Conservation (phyloP, 2,329 filamentous ascomycete species). For the Pyrenochaeta sp. region DNA sequence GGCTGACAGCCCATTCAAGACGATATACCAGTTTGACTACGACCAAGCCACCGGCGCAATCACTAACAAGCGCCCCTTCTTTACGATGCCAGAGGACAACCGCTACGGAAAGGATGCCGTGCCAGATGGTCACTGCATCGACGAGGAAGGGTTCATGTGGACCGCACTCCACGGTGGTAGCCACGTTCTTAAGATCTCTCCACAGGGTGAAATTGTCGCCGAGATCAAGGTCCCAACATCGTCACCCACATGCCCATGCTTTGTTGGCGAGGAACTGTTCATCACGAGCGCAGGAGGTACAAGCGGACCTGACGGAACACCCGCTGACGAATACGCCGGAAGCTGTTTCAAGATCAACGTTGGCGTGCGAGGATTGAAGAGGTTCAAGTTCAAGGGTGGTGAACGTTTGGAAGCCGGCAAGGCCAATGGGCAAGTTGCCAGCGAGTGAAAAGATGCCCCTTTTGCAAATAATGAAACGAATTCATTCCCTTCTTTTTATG, state of each 20-base stretch:
- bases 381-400: slow-evolving; percentile 47
- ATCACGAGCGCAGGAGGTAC: slow-evolving; percentile 74
- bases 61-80: slow-evolving; percentile 75
- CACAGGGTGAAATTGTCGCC: slow-evolving; percentile 74
- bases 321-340: slow-evolving; percentile 71
- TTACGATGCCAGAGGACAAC: slow-evolving; percentile 69
- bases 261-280: slow-evolving; percentile 77
- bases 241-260: slow-evolving; percentile 82
- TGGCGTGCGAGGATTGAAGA: slow-evolving; percentile 67
- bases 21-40: slow-evolving; percentile 80
- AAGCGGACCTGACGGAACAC: slow-evolving; percentile 63
- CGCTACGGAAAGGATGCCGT: slow-evolving; percentile 56
- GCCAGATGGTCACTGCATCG: slow-evolving; percentile 86
- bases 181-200: slow-evolving; percentile 77
- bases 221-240: slow-evolving; percentile 79
- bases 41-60: slow-evolving; percentile 69
- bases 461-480: background rate
- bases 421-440: slow-evolving; percentile 37
- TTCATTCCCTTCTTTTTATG: background rate
- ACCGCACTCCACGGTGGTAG: slow-evolving; percentile 82
- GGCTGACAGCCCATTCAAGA: slow-evolving; percentile 76
- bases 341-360: slow-evolving; percentile 81
- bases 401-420: slow-evolving; percentile 39
- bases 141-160: slow-evolving; percentile 88
- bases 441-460: slow-evolving; percentile 14